Evolutionary conservation across 2,329 filamentous ascomycete species (phyloP).

Genomic region (Aspergillus proliferans): DNA sequence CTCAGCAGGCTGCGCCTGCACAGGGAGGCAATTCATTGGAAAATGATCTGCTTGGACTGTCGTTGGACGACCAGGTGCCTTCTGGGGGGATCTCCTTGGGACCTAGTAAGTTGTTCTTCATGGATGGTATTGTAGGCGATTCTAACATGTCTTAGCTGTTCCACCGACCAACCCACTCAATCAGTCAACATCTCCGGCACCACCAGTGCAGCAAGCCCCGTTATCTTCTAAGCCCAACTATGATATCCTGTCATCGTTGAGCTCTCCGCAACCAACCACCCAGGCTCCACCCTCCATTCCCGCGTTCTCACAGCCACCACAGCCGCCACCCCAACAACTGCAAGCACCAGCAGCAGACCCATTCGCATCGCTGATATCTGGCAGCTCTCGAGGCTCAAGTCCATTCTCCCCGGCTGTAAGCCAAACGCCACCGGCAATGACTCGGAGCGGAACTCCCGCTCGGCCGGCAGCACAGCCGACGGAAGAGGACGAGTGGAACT

Average conservation of each 20-base stretch:
- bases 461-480: slow-evolving; percentile 17
- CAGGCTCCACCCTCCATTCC: slow-evolving; percentile 45
- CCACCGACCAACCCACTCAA: slow-evolving; percentile 32
- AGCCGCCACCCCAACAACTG: slow-evolving; percentile 28
- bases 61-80: slow-evolving; percentile 65
- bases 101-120: slow-evolving; percentile 48
- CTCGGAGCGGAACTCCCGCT: slow-evolving; percentile 13
- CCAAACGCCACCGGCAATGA: background rate
- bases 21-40: slow-evolving; percentile 64
- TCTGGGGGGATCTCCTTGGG: slow-evolving; percentile 80
- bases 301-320: slow-evolving; percentile 9
- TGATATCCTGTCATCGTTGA: slow-evolving; percentile 52
- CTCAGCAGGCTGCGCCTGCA: slow-evolving; percentile 33
- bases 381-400: slow-evolving; percentile 44
- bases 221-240: slow-evolving; percentile 48
- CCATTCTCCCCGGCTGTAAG: slow-evolving; percentile 27
- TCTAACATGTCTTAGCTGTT: slow-evolving; percentile 32
- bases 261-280: slow-evolving; percentile 42
- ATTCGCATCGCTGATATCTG: slow-evolving; percentile 54
- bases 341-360: slow-evolving; percentile 46
- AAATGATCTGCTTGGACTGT: slow-evolving; percentile 84
- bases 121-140: slow-evolving; percentile 29
- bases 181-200: slow-evolving; percentile 14
- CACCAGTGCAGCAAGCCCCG: slow-evolving; percentile 36
- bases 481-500: slow-evolving; percentile 90